Percentiles rank a stretch among this genome's conserved stretches.
Evolutionary conservation across 345 rosid genomes (phyloP).

Genomic region (Noccaea bulbosa): DNA sequence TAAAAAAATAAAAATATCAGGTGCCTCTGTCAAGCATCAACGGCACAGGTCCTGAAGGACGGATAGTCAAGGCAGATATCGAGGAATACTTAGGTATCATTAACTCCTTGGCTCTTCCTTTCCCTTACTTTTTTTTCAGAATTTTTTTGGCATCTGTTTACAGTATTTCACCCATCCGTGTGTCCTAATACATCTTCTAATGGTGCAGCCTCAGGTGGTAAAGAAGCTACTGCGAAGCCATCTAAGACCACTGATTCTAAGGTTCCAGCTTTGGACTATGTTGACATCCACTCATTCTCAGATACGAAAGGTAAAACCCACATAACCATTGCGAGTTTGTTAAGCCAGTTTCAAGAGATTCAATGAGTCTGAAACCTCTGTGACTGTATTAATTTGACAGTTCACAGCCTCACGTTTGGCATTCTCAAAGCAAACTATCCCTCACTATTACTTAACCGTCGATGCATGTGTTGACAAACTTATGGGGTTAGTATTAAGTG

Average conservation of each 20-base stretch:
- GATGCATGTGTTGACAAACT: slow-evolving; percentile 96
- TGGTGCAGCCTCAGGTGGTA: slow-evolving; percentile 70
- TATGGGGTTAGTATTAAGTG: slow-evolving; percentile 63
- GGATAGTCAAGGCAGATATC: slow-evolving; percentile 86
- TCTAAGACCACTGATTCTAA: slow-evolving; percentile 53
- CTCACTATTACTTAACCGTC: slow-evolving; percentile 92
- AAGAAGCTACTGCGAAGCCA: slow-evolving; percentile 63
- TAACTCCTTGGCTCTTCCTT: slow-evolving; percentile 18
- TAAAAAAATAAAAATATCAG: slow-evolving; percentile 49
- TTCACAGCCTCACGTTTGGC: slow-evolving; percentile 90
- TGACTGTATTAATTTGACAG: slow-evolving; percentile 51
- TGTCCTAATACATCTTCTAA: slow-evolving; percentile 33
- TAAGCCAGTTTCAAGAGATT: slow-evolving; percentile 1
- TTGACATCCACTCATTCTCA: slow-evolving; percentile 91
- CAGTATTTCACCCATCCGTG: slow-evolving; percentile 23
- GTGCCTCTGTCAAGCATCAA: slow-evolving; percentile 79
- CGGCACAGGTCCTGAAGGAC: slow-evolving; percentile 96
- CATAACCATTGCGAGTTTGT: background rate
- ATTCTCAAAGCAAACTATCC: slow-evolving; percentile 94
- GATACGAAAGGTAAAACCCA: slow-evolving; percentile 74
- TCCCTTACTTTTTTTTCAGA: slow-evolving; percentile 1
- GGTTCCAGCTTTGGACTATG: slow-evolving; percentile 71
- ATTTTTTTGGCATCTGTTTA: slow-evolving; percentile 5
- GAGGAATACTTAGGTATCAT: slow-evolving; percentile 86
- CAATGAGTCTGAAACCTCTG: slow-evolving; percentile 28